These are phyloP conservation scores for Neurospora sp. DNA, from an alignment of 495 filamentous ascomycete species.

Conservation along the genomic window DNA sequence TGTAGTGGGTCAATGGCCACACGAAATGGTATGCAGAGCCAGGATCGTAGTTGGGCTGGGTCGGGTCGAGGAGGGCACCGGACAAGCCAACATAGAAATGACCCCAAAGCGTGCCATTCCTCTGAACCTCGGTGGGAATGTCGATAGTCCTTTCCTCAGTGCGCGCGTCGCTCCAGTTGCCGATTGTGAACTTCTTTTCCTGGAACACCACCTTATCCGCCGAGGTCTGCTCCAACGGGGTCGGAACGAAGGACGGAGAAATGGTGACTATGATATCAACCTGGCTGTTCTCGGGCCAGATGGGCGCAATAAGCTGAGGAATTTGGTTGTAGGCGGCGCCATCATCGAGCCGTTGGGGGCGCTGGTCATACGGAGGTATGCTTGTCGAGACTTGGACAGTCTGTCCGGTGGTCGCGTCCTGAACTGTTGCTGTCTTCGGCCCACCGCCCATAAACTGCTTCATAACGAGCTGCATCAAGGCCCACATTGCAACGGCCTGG, in stretches of 20 bases:
- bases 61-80: slow-evolving; percentile 66
- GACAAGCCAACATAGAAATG: slow-evolving; percentile 81
- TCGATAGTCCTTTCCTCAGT: slow-evolving; percentile 66
- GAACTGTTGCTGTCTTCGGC: slow-evolving; percentile 33
- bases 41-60: slow-evolving; percentile 56
- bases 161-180: slow-evolving; percentile 70
- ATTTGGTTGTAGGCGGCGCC: slow-evolving; percentile 59
- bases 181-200: slow-evolving; percentile 73
- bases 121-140: slow-evolving; percentile 70
- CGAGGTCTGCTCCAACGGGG: slow-evolving; percentile 49
- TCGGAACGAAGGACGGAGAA: slow-evolving; percentile 59
- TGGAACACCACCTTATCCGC: slow-evolving; percentile 54
- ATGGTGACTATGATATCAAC: slow-evolving; percentile 83
- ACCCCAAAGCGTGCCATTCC: slow-evolving; percentile 88
- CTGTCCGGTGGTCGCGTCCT: slow-evolving; percentile 37
- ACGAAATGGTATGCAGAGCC: slow-evolving; percentile 71
- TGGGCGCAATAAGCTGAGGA: slow-evolving; percentile 70
- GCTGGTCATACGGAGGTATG: slow-evolving; percentile 57
- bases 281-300: slow-evolving; percentile 70
- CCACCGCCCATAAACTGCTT: slow-evolving; percentile 37
- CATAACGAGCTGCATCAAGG: slow-evolving; percentile 37
- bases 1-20: slow-evolving; percentile 77
- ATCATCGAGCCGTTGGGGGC: slow-evolving; percentile 46
- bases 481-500: slow-evolving; percentile 32
- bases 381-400: slow-evolving; percentile 32